Evolutionary conservation across 2,329 filamentous ascomycete genomes (phyloP), one percentile per base, ranked within the genome.

Genomic region (Clathrospora elynae): DNA sequence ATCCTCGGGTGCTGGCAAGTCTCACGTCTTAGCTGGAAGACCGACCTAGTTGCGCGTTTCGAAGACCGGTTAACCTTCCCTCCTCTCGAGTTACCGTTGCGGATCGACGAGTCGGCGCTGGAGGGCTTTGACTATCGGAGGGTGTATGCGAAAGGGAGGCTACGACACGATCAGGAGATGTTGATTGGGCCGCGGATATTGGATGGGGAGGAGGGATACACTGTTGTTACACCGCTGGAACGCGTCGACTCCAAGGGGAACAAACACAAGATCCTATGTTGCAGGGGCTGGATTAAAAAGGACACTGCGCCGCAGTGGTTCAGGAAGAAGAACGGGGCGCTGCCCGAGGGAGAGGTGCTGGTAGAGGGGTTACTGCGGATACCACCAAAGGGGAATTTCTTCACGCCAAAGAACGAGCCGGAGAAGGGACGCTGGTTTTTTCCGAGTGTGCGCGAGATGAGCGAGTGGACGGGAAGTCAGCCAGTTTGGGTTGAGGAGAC

Each of bases 301-400:
- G 84, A 84, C 55, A 78, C 87, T 59, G 80, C 80, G 41, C 73
- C 81, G 46, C 86, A 91, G 73, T 75, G 74, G 54, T 74, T 77
- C 42, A 75, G 89, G 24, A 65, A 56, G 47, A 48, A 57, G 47
- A 68, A 79, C 0, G 80, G 83, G 16, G 83, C 84, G 1, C 57
- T 97, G 55, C 86, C 87, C 0, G 68, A 64, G 34, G 89, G 84
- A 0, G 82, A 87, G 61, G 85, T 97, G 7, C 81, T 79, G 0
- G 84, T 99, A 2, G 85, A 96, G 72, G 93, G 93, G 0, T 63
- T 99, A 67, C 68, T 99, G 67, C 75, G 93, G 46, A 84, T 93
- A 73, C 92, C 92, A 6, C 95, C 89, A 82, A 93, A 95, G 80
- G 95, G 92, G 79, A 99, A 99, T 70, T 87, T 91, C 81, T 99